Percentiles rank a stretch among this genome's conserved stretches.
Evolutionary conservation across 352 stramenopile species (phyloP).

Genomic region (Pythium oligandrum): DNA sequence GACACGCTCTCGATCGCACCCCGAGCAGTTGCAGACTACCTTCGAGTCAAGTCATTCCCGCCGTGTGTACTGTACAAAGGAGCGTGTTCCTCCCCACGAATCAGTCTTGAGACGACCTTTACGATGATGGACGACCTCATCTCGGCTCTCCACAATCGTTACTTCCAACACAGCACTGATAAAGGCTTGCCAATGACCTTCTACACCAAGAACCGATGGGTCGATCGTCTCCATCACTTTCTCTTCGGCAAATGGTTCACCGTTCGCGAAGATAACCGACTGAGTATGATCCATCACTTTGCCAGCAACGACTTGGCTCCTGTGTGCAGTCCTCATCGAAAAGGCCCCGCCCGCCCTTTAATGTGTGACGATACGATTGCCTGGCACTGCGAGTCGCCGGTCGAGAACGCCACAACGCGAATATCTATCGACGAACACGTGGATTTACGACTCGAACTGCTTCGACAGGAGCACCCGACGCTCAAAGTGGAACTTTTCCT

Average conservation of each 20-base stretch:
- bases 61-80: slow-evolving; percentile 12
- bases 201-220: slow-evolving; percentile 9
- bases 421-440: no score
- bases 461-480: no score
- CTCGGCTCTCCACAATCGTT: background rate
- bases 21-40: slow-evolving; percentile 6
- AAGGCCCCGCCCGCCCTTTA: no score
- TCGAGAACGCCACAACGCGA: no score
- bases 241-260: background rate
- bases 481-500: no score
- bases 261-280: background rate
- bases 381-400: no score
- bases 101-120: slow-evolving; percentile 7
- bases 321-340: no score
- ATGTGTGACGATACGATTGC: no score
- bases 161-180: slow-evolving; percentile 3
- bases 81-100: background rate
- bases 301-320: no score
- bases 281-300: slow-evolving; percentile 4
- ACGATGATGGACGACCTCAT: slow-evolving; percentile 17
- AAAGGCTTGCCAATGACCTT: slow-evolving; percentile 4
- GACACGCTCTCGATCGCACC: slow-evolving; percentile 14
- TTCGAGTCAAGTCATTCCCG: slow-evolving; percentile 10
- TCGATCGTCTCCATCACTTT: slow-evolving; percentile 16
- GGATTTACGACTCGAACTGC: no score